phyloP scores from a whole-genome alignment of 2,329 filamentous ascomycete species.

The Botryotinia narcissicola region DNA sequence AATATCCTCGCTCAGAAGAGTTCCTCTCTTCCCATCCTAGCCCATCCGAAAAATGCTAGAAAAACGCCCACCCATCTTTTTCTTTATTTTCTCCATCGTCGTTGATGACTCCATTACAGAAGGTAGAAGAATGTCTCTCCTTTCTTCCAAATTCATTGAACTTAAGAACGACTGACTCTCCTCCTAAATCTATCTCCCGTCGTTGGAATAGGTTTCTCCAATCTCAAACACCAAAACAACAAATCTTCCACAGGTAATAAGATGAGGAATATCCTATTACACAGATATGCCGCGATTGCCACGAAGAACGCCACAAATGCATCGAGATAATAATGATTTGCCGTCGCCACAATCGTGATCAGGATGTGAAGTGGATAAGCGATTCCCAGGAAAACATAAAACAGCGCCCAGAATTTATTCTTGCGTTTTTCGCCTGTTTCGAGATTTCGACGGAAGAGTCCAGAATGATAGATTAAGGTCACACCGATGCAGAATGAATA shows the following conservation, averaged over 20 bases:
- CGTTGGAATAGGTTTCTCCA: conserved; percentile 51
- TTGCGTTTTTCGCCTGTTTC: conserved; percentile 46
- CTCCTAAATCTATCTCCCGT: conserved; percentile 42
- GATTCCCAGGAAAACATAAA: conserved; percentile 45
- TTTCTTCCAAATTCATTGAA: neutral
- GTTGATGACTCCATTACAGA: too few relatives aligned
- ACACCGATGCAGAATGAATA: conserved; percentile 53
- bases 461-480: conserved; percentile 53
- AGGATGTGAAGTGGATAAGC: conserved; percentile 48
- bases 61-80: neutral
- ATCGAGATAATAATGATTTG: conserved; percentile 55
- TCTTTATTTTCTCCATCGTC: neutral
- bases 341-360: conserved; percentile 51
- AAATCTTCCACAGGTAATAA: conserved; percentile 51
- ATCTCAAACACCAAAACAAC: conserved; percentile 46
- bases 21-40: neutral
- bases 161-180: neutral
- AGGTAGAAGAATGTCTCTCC: neutral
- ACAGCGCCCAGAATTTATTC: conserved; percentile 43
- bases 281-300: conserved; percentile 45
- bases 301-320: conserved; percentile 48
- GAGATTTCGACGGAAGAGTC: conserved; percentile 41
- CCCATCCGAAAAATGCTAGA: neutral
- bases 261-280: conserved; percentile 49
- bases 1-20: neutral